Percentiles rank a stretch among this genome's conserved stretches.
phyloP scores from a whole-genome alignment of 1,284 basidiomycete genomes.

The Apiotrichum porosum region DNA sequence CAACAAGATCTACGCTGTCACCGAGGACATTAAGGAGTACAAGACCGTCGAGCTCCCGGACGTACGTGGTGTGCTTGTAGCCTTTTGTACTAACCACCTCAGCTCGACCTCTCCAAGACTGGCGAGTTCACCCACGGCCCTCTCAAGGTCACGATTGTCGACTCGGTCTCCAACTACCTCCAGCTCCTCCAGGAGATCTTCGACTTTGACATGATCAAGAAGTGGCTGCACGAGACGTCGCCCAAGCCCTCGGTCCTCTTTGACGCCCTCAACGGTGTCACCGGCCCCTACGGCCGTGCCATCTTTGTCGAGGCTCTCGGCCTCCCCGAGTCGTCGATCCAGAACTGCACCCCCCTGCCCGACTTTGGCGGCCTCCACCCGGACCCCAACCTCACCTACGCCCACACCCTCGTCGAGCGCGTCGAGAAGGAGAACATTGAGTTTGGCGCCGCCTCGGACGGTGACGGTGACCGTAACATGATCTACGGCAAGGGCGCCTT shows the following conservation, averaged over 20 bases:
- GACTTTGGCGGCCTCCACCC: slow-evolving; percentile 98
- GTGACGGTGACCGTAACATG: slow-evolving; percentile 99
- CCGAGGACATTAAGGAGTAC: slow-evolving; percentile 80
- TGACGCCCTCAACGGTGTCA: slow-evolving; percentile 94
- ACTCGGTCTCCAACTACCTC: slow-evolving; percentile 89
- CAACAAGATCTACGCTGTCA: slow-evolving; percentile 86
- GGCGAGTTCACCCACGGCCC: slow-evolving; percentile 77
- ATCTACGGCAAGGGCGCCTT: slow-evolving; percentile 98
- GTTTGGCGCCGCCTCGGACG: slow-evolving; percentile 95
- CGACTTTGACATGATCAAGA: slow-evolving; percentile 87
- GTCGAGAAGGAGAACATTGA: slow-evolving; percentile 82
- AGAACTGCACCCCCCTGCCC: slow-evolving; percentile 85
- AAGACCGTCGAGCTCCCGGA: slow-evolving; percentile 74
- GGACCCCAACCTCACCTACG: slow-evolving; percentile 97
- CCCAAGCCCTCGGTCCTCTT: slow-evolving; percentile 82
- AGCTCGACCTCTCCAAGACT: slow-evolving; percentile 80
- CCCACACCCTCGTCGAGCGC: slow-evolving; percentile 84
- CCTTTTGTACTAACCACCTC: slow-evolving; percentile 4
- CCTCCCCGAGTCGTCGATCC: slow-evolving; percentile 72
- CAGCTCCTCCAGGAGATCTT: slow-evolving; percentile 82
- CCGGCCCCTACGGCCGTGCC: slow-evolving; percentile 88
- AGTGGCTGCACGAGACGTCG: slow-evolving; percentile 65
- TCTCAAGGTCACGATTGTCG: slow-evolving; percentile 82
- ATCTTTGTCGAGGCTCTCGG: slow-evolving; percentile 83
- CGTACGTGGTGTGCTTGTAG: slow-evolving; percentile 51